Evolutionary conservation across 768 basidiomycete genomes (phyloP), one percentile per base, ranked within the genome.

Genomic region (Amanita thiersii): DNA sequence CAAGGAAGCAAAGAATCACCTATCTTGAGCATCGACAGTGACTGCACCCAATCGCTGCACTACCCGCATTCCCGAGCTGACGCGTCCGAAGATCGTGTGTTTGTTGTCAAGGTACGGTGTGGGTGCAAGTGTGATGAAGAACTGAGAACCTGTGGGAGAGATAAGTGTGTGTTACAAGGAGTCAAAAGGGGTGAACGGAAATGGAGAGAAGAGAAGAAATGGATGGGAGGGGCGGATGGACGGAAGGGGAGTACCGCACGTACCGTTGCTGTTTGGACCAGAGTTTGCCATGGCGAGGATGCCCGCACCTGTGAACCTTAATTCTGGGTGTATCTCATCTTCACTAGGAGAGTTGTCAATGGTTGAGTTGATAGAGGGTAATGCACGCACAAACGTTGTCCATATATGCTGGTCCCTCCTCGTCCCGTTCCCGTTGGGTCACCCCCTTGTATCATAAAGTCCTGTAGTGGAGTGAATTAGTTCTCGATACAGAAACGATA

Each of bases 241-340:
- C 60, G 64, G 80, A 77, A 39, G 32, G 26, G 30, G 36, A 28
- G 21, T 21, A n/a, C n/a, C 41, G 35, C 21, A 46, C 65, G 40
- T 40, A 77, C 88, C 84, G 53, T 90, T 91, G 18, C 84, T 85
- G 57, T 90, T 88, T n/a, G 86, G 86, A 8, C 93, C 93, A 33
- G 93, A 89, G 63, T 99, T 99, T 25, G 96, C 96, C 88, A 91
- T 90, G 6, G 89, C 91, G 18, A 98, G 77, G 44, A 97, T 92
- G 15, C 94, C 94, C 31, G 93, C 92, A 12, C 94, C 94, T 2
- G 91, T 92, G 66, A 97, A 97, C 36, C 92, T 71, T 51, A 97
- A 63, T 10, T 96, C 92, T 1, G 88, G 82, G 52, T 89, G 77
- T 39, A 97, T 77, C 56, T 96, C 92, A 59, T 96, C 92, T 60